Evolutionary conservation across 306 rosid genomes (phyloP).

Genomic region (Pachyrhizus erosus): DNA sequence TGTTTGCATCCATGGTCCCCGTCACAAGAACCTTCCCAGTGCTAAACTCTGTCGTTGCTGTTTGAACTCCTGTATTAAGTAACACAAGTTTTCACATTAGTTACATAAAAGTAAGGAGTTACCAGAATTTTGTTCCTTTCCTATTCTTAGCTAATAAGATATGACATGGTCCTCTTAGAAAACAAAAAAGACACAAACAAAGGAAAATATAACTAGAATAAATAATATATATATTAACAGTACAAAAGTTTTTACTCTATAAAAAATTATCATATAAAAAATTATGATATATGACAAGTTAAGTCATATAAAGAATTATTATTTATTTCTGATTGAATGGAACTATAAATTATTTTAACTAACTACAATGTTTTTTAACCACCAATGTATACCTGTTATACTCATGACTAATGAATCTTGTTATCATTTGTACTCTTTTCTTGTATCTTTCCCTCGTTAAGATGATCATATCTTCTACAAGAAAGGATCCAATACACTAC

Average conservation of each 20-base stretch:
- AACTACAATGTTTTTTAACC: background rate
- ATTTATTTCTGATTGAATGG: background rate
- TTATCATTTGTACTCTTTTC: background rate
- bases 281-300: background rate
- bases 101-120: background rate
- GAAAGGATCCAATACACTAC: slow-evolving; percentile 1
- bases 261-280: background rate
- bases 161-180: background rate
- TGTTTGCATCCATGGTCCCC: slow-evolving; percentile 85
- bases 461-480: background rate
- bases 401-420: background rate
- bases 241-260: background rate
- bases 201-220: background rate
- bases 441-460: background rate
- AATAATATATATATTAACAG: background rate
- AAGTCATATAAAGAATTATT: background rate
- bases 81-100: slow-evolving; percentile 28
- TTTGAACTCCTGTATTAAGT: slow-evolving; percentile 74
- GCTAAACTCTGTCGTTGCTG: slow-evolving; percentile 68
- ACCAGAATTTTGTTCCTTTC: background rate
- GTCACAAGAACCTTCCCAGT: slow-evolving; percentile 81
- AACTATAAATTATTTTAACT: too few relatives aligned
- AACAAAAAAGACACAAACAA: background rate
- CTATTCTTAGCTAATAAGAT: background rate
- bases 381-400: background rate